Evolutionary conservation across 495 filamentous ascomycete genomes (phyloP).

Genomic region (Chaetomium tenue): DNA sequence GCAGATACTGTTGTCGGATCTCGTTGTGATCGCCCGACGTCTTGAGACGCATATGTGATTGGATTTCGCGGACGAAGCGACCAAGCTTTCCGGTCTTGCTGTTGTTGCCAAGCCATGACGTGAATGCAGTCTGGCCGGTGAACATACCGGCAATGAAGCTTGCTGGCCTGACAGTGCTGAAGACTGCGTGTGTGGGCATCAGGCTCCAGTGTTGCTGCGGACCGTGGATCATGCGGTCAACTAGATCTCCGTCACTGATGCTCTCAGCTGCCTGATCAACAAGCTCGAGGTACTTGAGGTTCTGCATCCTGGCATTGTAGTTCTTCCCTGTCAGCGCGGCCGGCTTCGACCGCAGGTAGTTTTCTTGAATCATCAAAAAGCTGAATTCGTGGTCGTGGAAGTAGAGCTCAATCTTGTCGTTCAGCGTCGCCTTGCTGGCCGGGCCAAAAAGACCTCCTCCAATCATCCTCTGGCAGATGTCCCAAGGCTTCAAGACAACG

Average conservation of each 20-base stretch:
- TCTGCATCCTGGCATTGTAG: slow-evolving; percentile 55
- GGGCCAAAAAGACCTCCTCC: slow-evolving; percentile 80
- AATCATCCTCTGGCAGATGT: slow-evolving; percentile 90
- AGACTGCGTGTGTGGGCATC: slow-evolving; percentile 96
- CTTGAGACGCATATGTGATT: slow-evolving; percentile 92
- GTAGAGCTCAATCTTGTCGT: slow-evolving; percentile 97
- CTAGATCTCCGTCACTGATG: slow-evolving; percentile 95
- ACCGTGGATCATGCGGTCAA: slow-evolving; percentile 97
- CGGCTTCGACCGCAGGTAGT: slow-evolving; percentile 84
- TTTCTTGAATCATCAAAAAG: slow-evolving; percentile 96
- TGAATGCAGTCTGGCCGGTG: slow-evolving; percentile 61
- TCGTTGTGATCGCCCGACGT: slow-evolving; percentile 91
- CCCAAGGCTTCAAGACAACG: slow-evolving; percentile 94
- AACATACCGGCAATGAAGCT: slow-evolving; percentile 82
- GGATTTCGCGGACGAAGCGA: slow-evolving; percentile 88
- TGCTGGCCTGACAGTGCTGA: slow-evolving; percentile 91
- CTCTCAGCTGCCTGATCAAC: slow-evolving; percentile 84
- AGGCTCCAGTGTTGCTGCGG: slow-evolving; percentile 97
- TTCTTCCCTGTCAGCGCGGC: slow-evolving; percentile 58
- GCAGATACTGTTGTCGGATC: slow-evolving; percentile 90
- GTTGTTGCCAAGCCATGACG: slow-evolving; percentile 90
- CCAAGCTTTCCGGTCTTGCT: slow-evolving; percentile 83
- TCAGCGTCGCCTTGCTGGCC: slow-evolving; percentile 77
- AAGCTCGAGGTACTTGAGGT: slow-evolving; percentile 78
- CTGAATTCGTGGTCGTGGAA: slow-evolving; percentile 99